Percentiles rank a stretch among this genome's conserved stretches.
phyloP scores from a whole-genome alignment of 1,284 basidiomycete genomes.

The Ustilago loliicola region DNA sequence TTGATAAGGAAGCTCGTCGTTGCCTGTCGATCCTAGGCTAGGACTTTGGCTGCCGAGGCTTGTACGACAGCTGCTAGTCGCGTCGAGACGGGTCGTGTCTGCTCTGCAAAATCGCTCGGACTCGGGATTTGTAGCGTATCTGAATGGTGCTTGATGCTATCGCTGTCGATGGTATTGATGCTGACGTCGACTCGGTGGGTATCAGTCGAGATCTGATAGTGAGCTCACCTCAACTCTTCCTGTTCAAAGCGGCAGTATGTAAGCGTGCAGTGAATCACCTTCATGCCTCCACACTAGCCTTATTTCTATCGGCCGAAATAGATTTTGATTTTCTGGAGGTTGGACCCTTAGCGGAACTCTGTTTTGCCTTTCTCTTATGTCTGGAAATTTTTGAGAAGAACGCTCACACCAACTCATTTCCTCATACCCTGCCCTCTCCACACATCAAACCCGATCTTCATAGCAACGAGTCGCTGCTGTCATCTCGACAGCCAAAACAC shows the following conservation, averaged over 20 bases:
- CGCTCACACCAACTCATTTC: background rate
- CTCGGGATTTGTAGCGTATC: no score
- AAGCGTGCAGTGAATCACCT: constrained; percentile 33
- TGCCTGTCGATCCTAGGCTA: background rate
- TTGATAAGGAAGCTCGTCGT: background rate
- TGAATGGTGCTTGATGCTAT: no score
- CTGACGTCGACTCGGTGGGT: no score
- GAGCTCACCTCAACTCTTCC: constrained; percentile 2
- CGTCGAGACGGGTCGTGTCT: no score
- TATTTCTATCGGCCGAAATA: constrained; percentile 12
- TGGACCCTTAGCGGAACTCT: constrained; percentile 18
- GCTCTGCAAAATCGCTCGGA: no score
- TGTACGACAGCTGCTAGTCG: no score
- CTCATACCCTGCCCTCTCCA: background rate
- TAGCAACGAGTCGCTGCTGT: no score
- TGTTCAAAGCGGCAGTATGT: constrained; percentile 20
- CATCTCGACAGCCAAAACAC: background rate
- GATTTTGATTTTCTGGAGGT: no score
- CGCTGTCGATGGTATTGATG: no score
- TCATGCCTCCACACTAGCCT: constrained; percentile 39
- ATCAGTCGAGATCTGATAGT: no score
- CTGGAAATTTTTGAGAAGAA: constrained; percentile 48
- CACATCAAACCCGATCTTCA: no score
- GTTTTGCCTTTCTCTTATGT: constrained; percentile 20
- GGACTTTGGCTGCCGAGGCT: no score